A percentile compares a stretch with the other conserved stretches of the same genome.
Evolutionary conservation across 1,284 basidiomycete species (phyloP).

Genomic region (Mycosarcoma mackinlayi): DNA sequence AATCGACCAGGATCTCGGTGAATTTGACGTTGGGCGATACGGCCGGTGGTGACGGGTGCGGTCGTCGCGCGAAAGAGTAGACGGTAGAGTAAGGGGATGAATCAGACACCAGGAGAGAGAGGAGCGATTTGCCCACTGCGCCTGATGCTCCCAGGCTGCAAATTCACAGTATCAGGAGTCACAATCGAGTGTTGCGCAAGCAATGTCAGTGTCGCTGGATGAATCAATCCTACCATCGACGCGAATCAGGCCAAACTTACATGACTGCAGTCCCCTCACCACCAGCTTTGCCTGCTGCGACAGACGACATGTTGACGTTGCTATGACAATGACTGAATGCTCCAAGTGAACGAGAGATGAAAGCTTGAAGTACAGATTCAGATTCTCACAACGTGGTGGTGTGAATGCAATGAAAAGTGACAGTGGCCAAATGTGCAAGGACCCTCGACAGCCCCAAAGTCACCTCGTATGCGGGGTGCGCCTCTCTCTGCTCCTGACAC

Average conservation of each 20-base stretch:
- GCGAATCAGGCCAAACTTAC: slow-evolving; percentile 21
- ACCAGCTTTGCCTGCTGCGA: slow-evolving; percentile 7
- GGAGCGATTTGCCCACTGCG: slow-evolving; percentile 52
- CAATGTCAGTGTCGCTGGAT: too few relatives aligned
- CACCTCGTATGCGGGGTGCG: too few relatives aligned
- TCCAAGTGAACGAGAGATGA: neutral
- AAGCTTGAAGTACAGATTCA: too few relatives aligned
- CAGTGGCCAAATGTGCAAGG: too few relatives aligned
- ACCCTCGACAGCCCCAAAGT: too few relatives aligned
- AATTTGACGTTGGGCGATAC: slow-evolving; percentile 67
- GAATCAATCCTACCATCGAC: too few relatives aligned
- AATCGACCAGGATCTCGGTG: slow-evolving; percentile 48
- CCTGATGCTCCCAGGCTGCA: slow-evolving; percentile 52
- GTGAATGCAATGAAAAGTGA: too few relatives aligned
- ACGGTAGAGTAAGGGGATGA: slow-evolving; percentile 70
- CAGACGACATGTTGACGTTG: slow-evolving; percentile 12
- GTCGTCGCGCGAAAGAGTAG: slow-evolving; percentile 76
- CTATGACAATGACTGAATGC: neutral
- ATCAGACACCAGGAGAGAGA: slow-evolving; percentile 31
- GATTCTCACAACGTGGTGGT: neutral
- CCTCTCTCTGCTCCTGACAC: too few relatives aligned
- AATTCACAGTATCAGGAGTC: too few relatives aligned
- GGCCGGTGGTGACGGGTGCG: slow-evolving; percentile 67
- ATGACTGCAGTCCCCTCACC: slow-evolving; percentile 26
- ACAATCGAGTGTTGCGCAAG: too few relatives aligned